Evolutionary conservation across 768 basidiomycete genomes (phyloP).

Genomic region (Boletus fagicola): DNA sequence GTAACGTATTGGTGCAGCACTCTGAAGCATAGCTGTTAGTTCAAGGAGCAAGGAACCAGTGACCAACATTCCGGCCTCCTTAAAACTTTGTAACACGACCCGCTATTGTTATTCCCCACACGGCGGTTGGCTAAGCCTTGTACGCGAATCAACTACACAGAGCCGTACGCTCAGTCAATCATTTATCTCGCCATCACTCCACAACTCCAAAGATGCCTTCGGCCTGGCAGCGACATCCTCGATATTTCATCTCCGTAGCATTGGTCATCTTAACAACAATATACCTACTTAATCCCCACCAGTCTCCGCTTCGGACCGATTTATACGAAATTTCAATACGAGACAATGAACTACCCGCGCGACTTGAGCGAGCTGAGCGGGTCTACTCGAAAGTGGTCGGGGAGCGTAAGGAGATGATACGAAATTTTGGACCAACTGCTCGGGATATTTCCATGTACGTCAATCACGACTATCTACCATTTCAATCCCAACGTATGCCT

Average conservation of each 20-base stretch:
- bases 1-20: not conserved
- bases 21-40: not conserved
- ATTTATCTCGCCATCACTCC: not conserved
- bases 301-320: constrained; percentile 25
- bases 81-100: constrained; percentile 13
- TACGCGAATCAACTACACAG: constrained; percentile 9
- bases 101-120: constrained; percentile 15
- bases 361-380: constrained; percentile 42
- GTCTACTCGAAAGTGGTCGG: constrained; percentile 45
- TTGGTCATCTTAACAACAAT: constrained; percentile 43
- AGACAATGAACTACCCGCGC: constrained; percentile 38
- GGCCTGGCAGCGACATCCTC: constrained; percentile 47
- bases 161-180: constrained; percentile 7
- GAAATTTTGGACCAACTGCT: constrained; percentile 51
- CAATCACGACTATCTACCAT: constrained; percentile 1
- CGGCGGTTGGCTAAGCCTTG: not conserved
- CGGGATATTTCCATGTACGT: constrained; percentile 44
- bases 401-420: constrained; percentile 47
- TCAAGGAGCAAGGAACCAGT: constrained; percentile 1
- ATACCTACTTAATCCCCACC: constrained; percentile 45
- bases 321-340: constrained; percentile 24
- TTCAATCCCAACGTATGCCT: constrained; percentile 1
- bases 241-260: constrained; percentile 47
- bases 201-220: constrained; percentile 26
- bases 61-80: not conserved